Percentiles rank a stretch among this genome's conserved stretches.
Evolutionary conservation across 108 stramenopile genomes (phyloP).

Genomic region (Cyclotella choctawhatcheeana): DNA sequence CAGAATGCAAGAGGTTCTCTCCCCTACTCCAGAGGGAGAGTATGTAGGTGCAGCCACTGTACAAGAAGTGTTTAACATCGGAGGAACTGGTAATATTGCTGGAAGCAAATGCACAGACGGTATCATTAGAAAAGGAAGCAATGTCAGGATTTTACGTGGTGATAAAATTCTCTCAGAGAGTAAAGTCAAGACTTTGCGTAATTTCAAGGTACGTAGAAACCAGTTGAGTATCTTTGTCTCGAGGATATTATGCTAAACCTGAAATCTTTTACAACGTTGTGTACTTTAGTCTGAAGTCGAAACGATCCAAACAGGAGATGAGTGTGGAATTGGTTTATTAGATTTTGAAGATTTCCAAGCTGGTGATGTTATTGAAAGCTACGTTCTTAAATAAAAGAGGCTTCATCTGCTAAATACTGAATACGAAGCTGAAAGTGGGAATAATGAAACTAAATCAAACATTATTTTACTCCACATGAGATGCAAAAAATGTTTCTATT

Average conservation of each 20-base stretch:
- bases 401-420: too few species aligned
- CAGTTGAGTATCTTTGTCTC: too few species aligned
- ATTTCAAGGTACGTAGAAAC: slow-evolving; percentile 85
- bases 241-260: too few species aligned
- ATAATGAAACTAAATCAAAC: neutral
- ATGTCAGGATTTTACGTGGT: slow-evolving; percentile 93
- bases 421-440: neutral
- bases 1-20: slow-evolving; percentile 91
- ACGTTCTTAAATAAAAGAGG: slow-evolving; percentile 69
- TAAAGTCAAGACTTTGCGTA: slow-evolving; percentile 87
- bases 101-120: slow-evolving; percentile 94
- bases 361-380: slow-evolving; percentile 96
- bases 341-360: slow-evolving; percentile 92
- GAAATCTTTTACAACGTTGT: too few species aligned
- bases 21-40: slow-evolving; percentile 94
- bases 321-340: slow-evolving; percentile 94
- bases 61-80: slow-evolving; percentile 96
- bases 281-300: slow-evolving; percentile 80
- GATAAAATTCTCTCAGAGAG: slow-evolving; percentile 91
- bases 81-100: slow-evolving; percentile 92
- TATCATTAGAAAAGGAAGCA: slow-evolving; percentile 82
- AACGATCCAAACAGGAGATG: slow-evolving; percentile 84
- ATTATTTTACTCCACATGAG: neutral
- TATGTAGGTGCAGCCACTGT: slow-evolving; percentile 89
- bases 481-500: neutral